These are phyloP conservation scores for Coniochaeta prunicola DNA, from an alignment of 2,329 filamentous ascomycete species.

Conservation along the genomic window DNA sequence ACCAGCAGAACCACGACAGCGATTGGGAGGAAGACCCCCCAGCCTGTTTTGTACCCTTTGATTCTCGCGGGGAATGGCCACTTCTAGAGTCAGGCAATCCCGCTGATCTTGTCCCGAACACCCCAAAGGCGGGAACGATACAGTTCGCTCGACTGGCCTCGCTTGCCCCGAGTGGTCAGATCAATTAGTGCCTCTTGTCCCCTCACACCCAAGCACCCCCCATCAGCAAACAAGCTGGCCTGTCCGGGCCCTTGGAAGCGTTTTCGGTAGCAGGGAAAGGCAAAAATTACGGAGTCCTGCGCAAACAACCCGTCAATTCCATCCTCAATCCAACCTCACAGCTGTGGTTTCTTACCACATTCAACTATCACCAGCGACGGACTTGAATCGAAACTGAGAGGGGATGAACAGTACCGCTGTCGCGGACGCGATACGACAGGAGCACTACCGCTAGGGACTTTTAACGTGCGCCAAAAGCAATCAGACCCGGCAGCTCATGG, in stretches of 20 bases:
- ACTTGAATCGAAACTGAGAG: background rate
- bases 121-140: background rate
- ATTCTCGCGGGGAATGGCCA: background rate
- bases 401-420: background rate
- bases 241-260: background rate
- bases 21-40: background rate
- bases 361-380: background rate
- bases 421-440: background rate
- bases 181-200: background rate
- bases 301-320: background rate
- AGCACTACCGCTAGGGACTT: background rate
- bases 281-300: background rate
- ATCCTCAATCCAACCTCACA: background rate
- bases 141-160: background rate
- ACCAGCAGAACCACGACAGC: background rate
- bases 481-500: background rate
- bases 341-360: background rate
- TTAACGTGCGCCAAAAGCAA: background rate
- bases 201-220: background rate
- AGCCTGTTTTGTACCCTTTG: background rate
- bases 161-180: background rate
- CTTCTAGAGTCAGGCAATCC: background rate
- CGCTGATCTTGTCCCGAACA: background rate
- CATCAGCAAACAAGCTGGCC: background rate
- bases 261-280: background rate